Evolutionary conservation across 306 rosid genomes (phyloP), one percentile per base, ranked within the genome.

Genomic region (Ammopiptanthus mongolicus): DNA sequence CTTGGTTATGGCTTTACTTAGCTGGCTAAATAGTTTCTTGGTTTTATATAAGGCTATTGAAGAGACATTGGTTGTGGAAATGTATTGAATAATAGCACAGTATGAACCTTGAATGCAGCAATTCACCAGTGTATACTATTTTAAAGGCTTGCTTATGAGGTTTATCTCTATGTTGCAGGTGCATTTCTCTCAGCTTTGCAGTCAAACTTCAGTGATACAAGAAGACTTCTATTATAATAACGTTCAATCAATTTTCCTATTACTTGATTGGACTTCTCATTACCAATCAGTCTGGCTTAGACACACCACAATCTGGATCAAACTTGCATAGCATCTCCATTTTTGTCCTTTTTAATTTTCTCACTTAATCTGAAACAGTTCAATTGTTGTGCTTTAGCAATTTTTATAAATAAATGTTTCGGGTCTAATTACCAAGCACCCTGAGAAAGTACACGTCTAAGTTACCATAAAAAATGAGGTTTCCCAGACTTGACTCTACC

Each of bases 171-270:
- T 72, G 61, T 28, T 81, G 86, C 93, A 95, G 97, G 97, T 71
- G 84, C 88, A 37, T 95, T 95, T 83, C 80, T 95, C 80, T 86
- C 97, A 29, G 95, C 91, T 46, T 73, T 95, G 76, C 65, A 71
- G 44, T 85, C 96, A 69, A 91, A 91, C 88, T 95, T 95, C 89
- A 83, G 88, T 67, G 97, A 90, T 56, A 90, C 90, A 76, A 89
- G 83, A 64, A 84, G 98, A 71, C 97, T 95, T 81, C 87, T 95
- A 78, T 73, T 95, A 75, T 95, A 86, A 84, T 63, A 58, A 76
- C 81, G 74, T 15, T 7, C 33, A 46, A 23, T 75, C 56, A 33
- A 8, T n/a, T 72, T 63, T 65, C 65, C 5, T n/a, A n/a, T n/a
- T n/a, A n/a, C n/a, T n/a, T n/a, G n/a, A n/a, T n/a, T n/a, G n/a